Percentiles rank a stretch among this genome's conserved stretches.
These are phyloP conservation scores for Tuber magnatum DNA, from an alignment of 495 filamentous ascomycete species.

Conservation along the genomic window DNA sequence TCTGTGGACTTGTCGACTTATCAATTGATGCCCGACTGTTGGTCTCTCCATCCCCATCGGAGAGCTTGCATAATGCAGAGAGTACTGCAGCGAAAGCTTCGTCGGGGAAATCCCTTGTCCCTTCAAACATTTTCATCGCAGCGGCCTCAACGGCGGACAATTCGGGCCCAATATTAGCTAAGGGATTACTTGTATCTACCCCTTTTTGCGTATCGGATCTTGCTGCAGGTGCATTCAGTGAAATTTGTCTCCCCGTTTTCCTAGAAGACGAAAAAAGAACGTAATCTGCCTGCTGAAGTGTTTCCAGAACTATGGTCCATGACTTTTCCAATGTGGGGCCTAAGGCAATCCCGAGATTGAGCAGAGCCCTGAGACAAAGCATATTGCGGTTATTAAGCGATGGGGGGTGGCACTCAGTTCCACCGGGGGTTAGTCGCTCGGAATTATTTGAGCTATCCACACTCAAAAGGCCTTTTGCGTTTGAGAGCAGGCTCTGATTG, in stretches of 20 bases:
- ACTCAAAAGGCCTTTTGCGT: slow-evolving; percentile 57
- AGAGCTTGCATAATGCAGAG: slow-evolving; percentile 61
- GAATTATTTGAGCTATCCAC: slow-evolving; percentile 55
- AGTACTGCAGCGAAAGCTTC: slow-evolving; percentile 71
- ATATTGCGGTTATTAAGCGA: slow-evolving; percentile 81
- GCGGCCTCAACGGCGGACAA: slow-evolving; percentile 85
- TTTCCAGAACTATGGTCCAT: slow-evolving; percentile 86
- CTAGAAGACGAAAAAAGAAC: slow-evolving; percentile 56
- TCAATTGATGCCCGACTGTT: slow-evolving; percentile 31
- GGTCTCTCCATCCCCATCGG: slow-evolving; percentile 46
- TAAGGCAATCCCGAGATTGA: slow-evolving; percentile 90
- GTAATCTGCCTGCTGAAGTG: slow-evolving; percentile 81
- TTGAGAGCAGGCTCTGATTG: slow-evolving; percentile 52
- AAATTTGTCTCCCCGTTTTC: slow-evolving; percentile 33
- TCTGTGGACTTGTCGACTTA: slow-evolving; percentile 36
- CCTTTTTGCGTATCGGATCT: slow-evolving; percentile 39
- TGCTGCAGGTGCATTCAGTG: slow-evolving; percentile 42
- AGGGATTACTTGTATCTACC: slow-evolving; percentile 41
- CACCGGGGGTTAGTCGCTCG: slow-evolving; percentile 47
- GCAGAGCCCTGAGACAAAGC: slow-evolving; percentile 75
- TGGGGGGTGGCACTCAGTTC: slow-evolving; percentile 49
- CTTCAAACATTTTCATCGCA: slow-evolving; percentile 77
- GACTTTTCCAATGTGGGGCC: slow-evolving; percentile 76
- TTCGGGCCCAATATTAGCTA: slow-evolving; percentile 64
- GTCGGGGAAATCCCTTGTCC: slow-evolving; percentile 78